Evolutionary conservation across 768 basidiomycete genomes (phyloP).

Genomic region (Aureoboletus auriporus): DNA sequence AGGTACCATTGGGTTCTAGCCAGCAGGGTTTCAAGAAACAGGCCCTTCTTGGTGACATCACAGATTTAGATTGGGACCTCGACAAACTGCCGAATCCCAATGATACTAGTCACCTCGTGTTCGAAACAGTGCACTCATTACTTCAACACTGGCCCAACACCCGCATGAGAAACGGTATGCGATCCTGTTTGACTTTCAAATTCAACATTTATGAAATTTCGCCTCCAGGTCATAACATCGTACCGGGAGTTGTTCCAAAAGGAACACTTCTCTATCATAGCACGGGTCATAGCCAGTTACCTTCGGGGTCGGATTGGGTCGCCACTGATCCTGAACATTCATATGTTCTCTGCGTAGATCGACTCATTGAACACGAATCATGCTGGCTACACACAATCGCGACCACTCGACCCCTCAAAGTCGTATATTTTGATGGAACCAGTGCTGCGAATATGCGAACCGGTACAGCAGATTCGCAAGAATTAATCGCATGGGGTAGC

Average conservation of each 20-base stretch:
- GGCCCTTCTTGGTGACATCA: neutral
- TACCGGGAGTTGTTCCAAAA: neutral
- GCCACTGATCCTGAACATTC: neutral
- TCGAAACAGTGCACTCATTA: neutral
- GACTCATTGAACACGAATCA: no score
- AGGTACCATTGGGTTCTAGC: constrained; percentile 7
- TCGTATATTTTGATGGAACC: constrained; percentile 51
- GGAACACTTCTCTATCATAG: neutral
- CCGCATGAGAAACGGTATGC: neutral
- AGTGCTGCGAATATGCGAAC: constrained; percentile 41
- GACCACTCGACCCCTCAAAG: constrained; percentile 32
- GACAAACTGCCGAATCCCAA: neutral
- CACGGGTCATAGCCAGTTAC: neutral
- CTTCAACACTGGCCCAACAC: neutral
- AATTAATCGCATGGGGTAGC: constrained; percentile 42
- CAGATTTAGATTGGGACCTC: constrained; percentile 4
- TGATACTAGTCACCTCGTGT: neutral
- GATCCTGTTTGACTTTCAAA: neutral
- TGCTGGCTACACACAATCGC: neutral
- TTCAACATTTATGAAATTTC: neutral
- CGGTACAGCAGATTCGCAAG: constrained; percentile 45
- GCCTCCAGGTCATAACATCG: neutral
- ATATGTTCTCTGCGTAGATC: neutral
- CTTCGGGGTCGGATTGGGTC: neutral
- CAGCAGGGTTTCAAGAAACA: no score